Conservation (phyloP, 2,329 filamentous ascomycete species). For the Bipolaris bicolor region DNA sequence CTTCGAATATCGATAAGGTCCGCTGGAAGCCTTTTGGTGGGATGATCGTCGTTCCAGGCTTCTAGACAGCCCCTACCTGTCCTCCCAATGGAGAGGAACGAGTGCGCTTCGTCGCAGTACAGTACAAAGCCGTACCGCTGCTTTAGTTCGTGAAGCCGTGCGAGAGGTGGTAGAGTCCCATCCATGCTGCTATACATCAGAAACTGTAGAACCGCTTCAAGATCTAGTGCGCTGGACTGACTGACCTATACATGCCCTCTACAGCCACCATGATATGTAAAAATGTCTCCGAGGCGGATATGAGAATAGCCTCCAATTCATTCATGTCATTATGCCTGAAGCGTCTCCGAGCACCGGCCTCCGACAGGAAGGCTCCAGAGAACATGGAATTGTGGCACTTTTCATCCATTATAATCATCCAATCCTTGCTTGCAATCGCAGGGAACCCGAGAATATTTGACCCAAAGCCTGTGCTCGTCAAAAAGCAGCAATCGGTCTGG, state of each 20-base stretch:
- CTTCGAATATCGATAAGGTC: slow-evolving; percentile 2
- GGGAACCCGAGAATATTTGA: background rate
- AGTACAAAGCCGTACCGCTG: background rate
- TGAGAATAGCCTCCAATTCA: background rate
- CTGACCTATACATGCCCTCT: slow-evolving; percentile 5
- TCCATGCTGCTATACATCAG: slow-evolving; percentile 1
- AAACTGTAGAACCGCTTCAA: background rate
- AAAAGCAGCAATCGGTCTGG: background rate
- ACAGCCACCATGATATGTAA: background rate
- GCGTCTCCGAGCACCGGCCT: background rate
- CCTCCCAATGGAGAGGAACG: background rate
- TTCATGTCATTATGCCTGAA: slow-evolving; percentile 1
- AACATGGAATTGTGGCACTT: slow-evolving; percentile 8
- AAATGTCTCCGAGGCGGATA: background rate
- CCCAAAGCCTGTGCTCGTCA: slow-evolving; percentile 1
- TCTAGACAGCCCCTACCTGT: slow-evolving; percentile 3
- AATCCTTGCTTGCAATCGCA: background rate
- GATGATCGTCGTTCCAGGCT: slow-evolving; percentile 1
- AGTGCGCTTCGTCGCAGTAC: slow-evolving; percentile 3
- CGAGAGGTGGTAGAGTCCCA: slow-evolving; percentile 1
- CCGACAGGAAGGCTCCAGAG: background rate
- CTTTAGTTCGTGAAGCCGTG: background rate
- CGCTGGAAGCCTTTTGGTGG: background rate
- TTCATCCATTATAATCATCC: slow-evolving; percentile 4
- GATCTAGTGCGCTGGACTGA: background rate